These are phyloP conservation scores for Dendrobium catenatum DNA, from an alignment of 106 monocot genomes.

Conservation along the genomic window DNA sequence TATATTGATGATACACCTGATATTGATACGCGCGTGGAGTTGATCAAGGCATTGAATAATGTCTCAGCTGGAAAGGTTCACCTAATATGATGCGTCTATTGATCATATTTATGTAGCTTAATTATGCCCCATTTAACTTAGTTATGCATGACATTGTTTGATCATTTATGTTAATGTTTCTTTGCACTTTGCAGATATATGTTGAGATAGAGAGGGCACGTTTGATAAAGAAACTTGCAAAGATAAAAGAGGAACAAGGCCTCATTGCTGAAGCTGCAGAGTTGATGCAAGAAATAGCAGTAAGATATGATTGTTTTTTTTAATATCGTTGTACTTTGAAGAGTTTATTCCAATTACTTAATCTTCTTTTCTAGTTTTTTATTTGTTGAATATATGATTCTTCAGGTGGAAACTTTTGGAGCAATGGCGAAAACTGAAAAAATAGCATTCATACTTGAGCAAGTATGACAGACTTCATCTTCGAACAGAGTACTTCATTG, in stretches of 20 bases:
- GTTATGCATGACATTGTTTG: neutral
- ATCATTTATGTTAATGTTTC: neutral
- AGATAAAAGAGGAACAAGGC: conserved; percentile 95
- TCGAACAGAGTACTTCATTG: neutral
- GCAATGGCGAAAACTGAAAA: conserved; percentile 99
- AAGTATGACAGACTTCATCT: conserved; percentile 40
- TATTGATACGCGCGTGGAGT: conserved; percentile 73
- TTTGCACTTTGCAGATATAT: conserved; percentile 79
- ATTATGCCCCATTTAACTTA: neutral
- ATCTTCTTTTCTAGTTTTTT: neutral
- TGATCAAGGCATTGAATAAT: conserved; percentile 92
- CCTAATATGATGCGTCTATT: conserved; percentile 1
- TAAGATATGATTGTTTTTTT: conserved; percentile 26
- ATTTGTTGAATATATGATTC: neutral
- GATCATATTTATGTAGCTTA: neutral
- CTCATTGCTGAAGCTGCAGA: conserved; percentile 97
- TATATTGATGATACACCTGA: conserved; percentile 94
- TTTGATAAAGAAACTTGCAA: conserved; percentile 89
- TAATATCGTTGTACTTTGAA: neutral
- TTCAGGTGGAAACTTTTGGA: conserved; percentile 97
- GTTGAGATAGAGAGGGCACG: conserved; percentile 98
- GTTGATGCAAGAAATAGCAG: conserved; percentile 99
- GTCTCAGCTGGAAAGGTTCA: conserved; percentile 94
- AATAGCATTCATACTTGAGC: conserved; percentile 97
- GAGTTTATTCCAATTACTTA: conserved; percentile 1